Evolutionary conservation across 2,329 filamentous ascomycete genomes (phyloP).

Genomic region (Tolypocladium ophioglossoides): DNA sequence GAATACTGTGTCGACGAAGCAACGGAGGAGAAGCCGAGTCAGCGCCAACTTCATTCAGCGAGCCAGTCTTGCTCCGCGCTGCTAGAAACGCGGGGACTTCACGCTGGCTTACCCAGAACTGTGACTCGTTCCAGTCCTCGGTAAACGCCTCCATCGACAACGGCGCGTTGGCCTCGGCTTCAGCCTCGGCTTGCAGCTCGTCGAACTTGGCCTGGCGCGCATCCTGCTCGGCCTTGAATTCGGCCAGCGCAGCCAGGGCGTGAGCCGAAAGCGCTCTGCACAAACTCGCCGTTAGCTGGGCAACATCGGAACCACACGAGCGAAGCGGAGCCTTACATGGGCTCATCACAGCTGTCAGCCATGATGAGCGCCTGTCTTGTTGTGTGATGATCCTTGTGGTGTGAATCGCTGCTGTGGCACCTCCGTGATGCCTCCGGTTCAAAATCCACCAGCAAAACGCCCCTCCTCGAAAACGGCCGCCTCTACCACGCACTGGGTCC

Average conservation of each 20-base stretch:
- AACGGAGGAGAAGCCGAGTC: background rate
- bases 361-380: slow-evolving; percentile 5
- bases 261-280: slow-evolving; percentile 47
- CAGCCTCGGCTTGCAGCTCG: slow-evolving; percentile 51
- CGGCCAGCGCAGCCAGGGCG: slow-evolving; percentile 57
- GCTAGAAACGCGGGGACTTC: background rate
- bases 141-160: slow-evolving; percentile 59
- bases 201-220: slow-evolving; percentile 56
- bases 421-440: background rate
- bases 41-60: background rate
- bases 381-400: background rate
- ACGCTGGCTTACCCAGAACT: slow-evolving; percentile 60
- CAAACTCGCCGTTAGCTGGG: slow-evolving; percentile 4
- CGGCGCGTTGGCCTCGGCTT: slow-evolving; percentile 43
- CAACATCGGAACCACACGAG: background rate
- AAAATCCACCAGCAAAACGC: background rate
- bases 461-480: background rate
- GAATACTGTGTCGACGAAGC: slow-evolving; percentile 43
- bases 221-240: slow-evolving; percentile 67
- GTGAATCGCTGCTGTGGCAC: background rate
- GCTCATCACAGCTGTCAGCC: slow-evolving; percentile 33
- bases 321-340: slow-evolving; percentile 27
- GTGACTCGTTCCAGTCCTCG: slow-evolving; percentile 75
- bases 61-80: background rate
- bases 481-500: background rate